Evolutionary conservation across 1,284 basidiomycete genomes (phyloP).

Genomic region (Moesziomyces parantarcticus): DNA sequence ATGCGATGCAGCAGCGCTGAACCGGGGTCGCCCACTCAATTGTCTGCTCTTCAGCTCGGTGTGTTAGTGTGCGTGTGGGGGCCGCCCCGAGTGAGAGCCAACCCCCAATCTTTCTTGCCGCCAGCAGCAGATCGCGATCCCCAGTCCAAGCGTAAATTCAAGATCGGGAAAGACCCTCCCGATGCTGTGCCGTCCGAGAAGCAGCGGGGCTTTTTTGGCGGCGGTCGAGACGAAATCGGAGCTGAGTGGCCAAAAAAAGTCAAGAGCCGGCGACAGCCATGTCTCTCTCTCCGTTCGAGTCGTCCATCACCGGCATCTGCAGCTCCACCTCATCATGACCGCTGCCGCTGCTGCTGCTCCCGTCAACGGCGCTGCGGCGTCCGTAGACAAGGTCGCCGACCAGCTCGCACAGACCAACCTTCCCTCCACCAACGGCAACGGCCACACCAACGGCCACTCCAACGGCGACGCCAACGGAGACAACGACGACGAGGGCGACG

Average conservation of each 20-base stretch:
- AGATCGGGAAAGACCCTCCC: too few species aligned
- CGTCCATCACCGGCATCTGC: constrained; percentile 4
- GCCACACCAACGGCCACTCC: constrained; percentile 21
- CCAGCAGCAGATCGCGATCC: too few species aligned
- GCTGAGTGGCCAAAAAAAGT: background rate
- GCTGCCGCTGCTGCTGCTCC: constrained; percentile 15
- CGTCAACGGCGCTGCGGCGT: constrained; percentile 20
- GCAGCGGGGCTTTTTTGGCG: too few species aligned
- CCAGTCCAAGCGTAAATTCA: too few species aligned
- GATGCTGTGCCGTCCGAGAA: too few species aligned
- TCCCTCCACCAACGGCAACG: constrained; percentile 31
- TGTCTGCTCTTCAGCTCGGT: background rate
- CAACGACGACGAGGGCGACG: constrained; percentile 39
- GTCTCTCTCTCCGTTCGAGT: too few species aligned
- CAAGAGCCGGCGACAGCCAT: too few species aligned
- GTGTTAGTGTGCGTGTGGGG: too few species aligned
- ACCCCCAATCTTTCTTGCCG: too few species aligned
- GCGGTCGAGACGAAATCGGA: background rate
- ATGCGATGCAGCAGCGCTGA: background rate
- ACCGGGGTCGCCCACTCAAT: constrained; percentile 9
- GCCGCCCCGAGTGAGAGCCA: too few species aligned
- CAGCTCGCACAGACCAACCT: constrained; percentile 39
- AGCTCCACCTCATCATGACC: constrained; percentile 13
- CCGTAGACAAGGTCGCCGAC: constrained; percentile 43
- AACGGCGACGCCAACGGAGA: constrained; percentile 14